Evolutionary conservation across 345 rosid species (phyloP), one percentile per base, ranked within the genome.

Genomic region (Moricandia arvensis): DNA sequence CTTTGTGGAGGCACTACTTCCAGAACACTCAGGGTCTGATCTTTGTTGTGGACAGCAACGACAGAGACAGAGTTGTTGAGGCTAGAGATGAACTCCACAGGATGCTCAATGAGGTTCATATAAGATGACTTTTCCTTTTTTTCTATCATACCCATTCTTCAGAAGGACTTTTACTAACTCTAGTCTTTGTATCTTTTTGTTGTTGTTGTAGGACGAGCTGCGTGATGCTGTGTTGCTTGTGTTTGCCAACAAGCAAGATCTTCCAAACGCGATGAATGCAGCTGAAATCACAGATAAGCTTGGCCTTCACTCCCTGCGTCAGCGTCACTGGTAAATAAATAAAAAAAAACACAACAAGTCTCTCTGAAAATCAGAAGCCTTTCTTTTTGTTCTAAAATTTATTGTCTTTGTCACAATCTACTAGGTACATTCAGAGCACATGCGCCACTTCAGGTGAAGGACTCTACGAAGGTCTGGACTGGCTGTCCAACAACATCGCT

Each of bases 201-300:
- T 33, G 2, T 3, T 29, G 1, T 26, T 6, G 7, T 21, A 90
- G 96, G 97, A 91, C 68, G 97, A 91, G 75, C 77, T 91, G 85
- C 90, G 97, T 86, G 97, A 91, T 82, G 97, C 94, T 69, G 97
- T 91, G 81, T 83, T 91, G 47, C 93, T 91, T 75, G 97, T 91
- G 29, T 91, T 91, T 83, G 93, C 94, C 1, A 89, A 89, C 84
- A 91, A 91, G 80, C 97, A 91, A 82, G 97, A 91, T 89, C 89
- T 89, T 75, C 91, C 97, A 53, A 89, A 91, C 76, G 97, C 92
- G 3, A 91, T 89, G 94, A 87, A 88, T 62, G 96, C 93, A 30
- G 96, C 96, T 64, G 96, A 90, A 81, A 88, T 88, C 63, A 88
- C 91, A 34, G 94, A 89, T 73, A 91, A 89, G 80, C 97, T 89